Evolutionary conservation across 1,284 basidiomycete species (phyloP).

Genomic region (Cryptococcus sp.): DNA sequence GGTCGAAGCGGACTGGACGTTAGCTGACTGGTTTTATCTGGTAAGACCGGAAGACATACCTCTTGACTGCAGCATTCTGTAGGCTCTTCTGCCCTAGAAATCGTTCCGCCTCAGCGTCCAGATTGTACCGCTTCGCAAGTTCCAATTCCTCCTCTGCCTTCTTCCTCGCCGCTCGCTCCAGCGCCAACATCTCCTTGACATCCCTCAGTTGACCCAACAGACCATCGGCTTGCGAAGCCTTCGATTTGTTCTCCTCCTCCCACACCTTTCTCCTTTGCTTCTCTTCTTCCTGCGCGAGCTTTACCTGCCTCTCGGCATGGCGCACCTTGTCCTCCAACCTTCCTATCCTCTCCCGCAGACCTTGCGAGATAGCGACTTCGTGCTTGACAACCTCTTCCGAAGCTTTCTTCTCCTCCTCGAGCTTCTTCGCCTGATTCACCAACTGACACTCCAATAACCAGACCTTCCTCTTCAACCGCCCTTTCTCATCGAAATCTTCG

Average conservation of each 20-base stretch:
- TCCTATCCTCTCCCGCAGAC: slow-evolving; percentile 21
- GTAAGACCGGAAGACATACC: neutral
- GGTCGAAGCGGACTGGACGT: neutral
- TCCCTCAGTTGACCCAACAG: neutral
- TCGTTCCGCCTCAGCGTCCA: neutral
- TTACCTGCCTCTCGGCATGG: neutral
- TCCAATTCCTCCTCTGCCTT: neutral
- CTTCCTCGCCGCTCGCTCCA: neutral
- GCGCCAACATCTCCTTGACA: neutral
- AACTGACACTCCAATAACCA: slow-evolving; percentile 23
- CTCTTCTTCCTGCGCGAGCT: neutral
- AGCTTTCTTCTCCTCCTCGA: slow-evolving; percentile 7
- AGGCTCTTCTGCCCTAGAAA: neutral
- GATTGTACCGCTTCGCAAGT: slow-evolving; percentile 2
- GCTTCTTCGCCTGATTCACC: slow-evolving; percentile 6
- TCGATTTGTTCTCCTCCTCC: neutral
- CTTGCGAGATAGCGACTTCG: slow-evolving; percentile 17
- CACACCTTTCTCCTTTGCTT: neutral
- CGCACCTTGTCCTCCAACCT: slow-evolving; percentile 9
- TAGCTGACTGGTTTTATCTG: too few species aligned
- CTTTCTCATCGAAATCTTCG: slow-evolving; percentile 13
- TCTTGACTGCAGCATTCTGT: neutral
- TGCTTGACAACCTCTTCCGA: slow-evolving; percentile 9
- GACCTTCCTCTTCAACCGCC: slow-evolving; percentile 18
- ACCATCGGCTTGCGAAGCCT: neutral